Evolutionary conservation across 805 yeast species (phyloP).

Genomic region (Saccharomycopsis microspora): DNA sequence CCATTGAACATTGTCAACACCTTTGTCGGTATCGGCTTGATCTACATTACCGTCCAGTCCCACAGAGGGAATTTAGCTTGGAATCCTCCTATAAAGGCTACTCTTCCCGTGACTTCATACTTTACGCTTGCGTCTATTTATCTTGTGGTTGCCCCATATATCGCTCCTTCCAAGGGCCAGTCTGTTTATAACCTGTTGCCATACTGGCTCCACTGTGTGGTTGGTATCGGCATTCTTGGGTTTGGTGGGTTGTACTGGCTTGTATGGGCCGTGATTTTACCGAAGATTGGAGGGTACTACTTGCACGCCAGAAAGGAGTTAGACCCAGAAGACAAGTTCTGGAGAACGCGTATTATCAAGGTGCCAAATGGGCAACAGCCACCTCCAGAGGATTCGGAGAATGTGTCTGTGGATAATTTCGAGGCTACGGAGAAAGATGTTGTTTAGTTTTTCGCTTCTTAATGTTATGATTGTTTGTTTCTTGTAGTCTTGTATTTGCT

Average conservation of each 20-base stretch:
- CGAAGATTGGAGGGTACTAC: slow-evolving; percentile 40
- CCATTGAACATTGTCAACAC: slow-evolving; percentile 71
- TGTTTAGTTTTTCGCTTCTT: no score
- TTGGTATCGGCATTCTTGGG: slow-evolving; percentile 67
- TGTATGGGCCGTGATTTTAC: slow-evolving; percentile 48
- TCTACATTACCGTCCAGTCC: slow-evolving; percentile 43
- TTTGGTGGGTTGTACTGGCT: slow-evolving; percentile 59
- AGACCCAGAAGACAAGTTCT: slow-evolving; percentile 57
- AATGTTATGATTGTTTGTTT: no score
- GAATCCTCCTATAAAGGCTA: slow-evolving; percentile 64
- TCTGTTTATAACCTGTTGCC: slow-evolving; percentile 61
- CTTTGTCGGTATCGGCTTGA: slow-evolving; percentile 49
- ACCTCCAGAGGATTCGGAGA: background rate
- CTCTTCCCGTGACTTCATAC: slow-evolving; percentile 50
- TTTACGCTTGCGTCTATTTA: slow-evolving; percentile 57
- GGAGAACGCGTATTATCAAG: slow-evolving; percentile 49
- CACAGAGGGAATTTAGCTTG: slow-evolving; percentile 41
- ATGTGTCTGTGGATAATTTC: no score
- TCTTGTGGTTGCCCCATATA: slow-evolving; percentile 65
- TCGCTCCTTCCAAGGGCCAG: slow-evolving; percentile 61
- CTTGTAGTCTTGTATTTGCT: no score
- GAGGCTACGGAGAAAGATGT: no score
- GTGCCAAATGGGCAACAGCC: slow-evolving; percentile 21
- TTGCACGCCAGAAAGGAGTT: slow-evolving; percentile 41
- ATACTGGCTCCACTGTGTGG: slow-evolving; percentile 71